phyloP scores from a whole-genome alignment of 371 early-diverging fungal genomes.

The Gilbertella persicaria region DNA sequence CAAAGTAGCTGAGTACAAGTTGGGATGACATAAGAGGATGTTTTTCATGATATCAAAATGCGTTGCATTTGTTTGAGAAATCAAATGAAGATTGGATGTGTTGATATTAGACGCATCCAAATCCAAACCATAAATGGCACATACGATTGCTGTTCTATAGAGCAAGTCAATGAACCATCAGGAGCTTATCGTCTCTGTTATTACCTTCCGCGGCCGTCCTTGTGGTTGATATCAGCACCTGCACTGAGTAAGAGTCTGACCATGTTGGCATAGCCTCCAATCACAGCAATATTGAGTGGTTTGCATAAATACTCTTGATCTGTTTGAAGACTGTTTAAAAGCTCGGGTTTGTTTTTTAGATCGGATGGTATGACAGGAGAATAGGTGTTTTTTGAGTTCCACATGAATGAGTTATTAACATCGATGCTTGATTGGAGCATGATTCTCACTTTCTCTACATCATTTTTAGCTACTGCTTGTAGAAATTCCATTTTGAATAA shows the following conservation, averaged over 20 bases:
- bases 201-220: slow-evolving; percentile 74
- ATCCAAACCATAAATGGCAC: slow-evolving; percentile 64
- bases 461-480: slow-evolving; percentile 51
- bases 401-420: slow-evolving; percentile 53
- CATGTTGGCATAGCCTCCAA: slow-evolving; percentile 67
- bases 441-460: slow-evolving; percentile 46
- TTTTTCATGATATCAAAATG: slow-evolving; percentile 63
- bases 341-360: slow-evolving; percentile 30
- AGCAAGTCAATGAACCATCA: not conserved
- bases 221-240: slow-evolving; percentile 65
- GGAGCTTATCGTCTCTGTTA: not conserved
- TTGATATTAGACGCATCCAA: slow-evolving; percentile 56
- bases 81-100: slow-evolving; percentile 58
- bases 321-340: slow-evolving; percentile 34
- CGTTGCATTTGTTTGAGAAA: slow-evolving; percentile 55
- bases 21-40: slow-evolving; percentile 58
- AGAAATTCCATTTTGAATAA: slow-evolving; percentile 59
- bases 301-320: slow-evolving; percentile 56
- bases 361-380: slow-evolving; percentile 46
- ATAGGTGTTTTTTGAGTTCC: slow-evolving; percentile 50
- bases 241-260: slow-evolving; percentile 57
- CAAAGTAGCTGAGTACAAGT: slow-evolving; percentile 53
- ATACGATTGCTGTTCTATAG: slow-evolving; percentile 56
- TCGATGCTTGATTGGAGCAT: slow-evolving; percentile 51
- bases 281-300: slow-evolving; percentile 70